Evolutionary conservation across 768 basidiomycete genomes (phyloP).

Genomic region (Pleurotus platypus): DNA sequence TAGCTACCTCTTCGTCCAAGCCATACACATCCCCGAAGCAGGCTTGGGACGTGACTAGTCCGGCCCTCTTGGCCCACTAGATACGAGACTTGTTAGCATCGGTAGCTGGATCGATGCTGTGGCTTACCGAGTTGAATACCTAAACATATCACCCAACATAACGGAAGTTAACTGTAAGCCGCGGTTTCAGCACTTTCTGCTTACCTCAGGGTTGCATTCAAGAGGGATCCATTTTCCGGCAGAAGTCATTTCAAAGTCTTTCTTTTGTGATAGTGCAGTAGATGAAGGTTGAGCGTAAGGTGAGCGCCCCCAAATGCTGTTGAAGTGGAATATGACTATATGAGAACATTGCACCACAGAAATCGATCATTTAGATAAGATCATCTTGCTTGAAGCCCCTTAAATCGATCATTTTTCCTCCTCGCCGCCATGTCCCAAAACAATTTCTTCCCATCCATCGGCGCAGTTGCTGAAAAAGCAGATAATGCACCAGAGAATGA

Average conservation of each 20-base stretch:
- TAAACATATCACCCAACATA: conserved; percentile 13
- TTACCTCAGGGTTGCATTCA: conserved; percentile 63
- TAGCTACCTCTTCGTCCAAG: conserved; percentile 58
- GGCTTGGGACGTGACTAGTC: conserved; percentile 44
- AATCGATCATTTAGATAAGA: no score
- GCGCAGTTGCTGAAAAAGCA: conserved; percentile 44
- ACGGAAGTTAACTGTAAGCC: background rate
- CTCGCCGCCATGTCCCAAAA: conserved; percentile 2
- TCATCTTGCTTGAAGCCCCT: no score
- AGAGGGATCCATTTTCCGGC: conserved; percentile 64
- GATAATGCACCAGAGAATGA: conserved; percentile 31
- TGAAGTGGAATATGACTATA: no score
- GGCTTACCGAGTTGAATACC: conserved; percentile 46
- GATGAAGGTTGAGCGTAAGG: background rate
- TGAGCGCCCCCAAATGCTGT: no score
- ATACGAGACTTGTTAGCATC: background rate
- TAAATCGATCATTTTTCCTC: background rate
- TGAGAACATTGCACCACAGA: no score
- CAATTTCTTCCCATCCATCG: conserved; percentile 51
- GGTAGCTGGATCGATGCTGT: background rate
- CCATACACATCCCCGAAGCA: conserved; percentile 74
- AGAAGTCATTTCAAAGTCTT: background rate
- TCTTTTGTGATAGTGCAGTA: background rate
- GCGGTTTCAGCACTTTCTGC: no score
- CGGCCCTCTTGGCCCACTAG: conserved; percentile 72